Evolutionary conservation across 139 green algal species (phyloP).

Genomic region (Volvox africanus): DNA sequence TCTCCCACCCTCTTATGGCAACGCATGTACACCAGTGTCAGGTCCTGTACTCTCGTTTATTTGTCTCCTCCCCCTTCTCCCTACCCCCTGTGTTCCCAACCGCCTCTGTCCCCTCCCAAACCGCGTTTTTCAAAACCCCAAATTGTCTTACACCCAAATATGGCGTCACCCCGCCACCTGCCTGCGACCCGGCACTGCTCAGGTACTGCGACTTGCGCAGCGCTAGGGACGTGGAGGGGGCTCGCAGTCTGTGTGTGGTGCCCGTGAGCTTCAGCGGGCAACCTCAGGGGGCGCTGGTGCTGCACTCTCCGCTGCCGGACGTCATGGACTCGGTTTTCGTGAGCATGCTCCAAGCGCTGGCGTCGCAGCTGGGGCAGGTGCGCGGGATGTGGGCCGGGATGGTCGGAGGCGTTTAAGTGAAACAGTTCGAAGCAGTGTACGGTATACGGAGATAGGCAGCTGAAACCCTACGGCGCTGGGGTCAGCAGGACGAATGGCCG

Average conservation of each 20-base stretch:
- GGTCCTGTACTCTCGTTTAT: too few species aligned
- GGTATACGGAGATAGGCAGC: too few species aligned
- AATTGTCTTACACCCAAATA: too few species aligned
- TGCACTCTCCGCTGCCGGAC: conserved; percentile 30
- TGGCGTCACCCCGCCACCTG: too few species aligned
- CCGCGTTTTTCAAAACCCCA: too few species aligned
- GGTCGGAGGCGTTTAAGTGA: not conserved
- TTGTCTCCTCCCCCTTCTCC: not conserved
- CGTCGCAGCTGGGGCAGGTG: conserved; percentile 43
- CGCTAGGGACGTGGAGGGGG: conserved; percentile 36
- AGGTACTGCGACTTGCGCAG: conserved; percentile 32
- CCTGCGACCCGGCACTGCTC: too few species aligned
- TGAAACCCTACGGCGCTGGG: too few species aligned
- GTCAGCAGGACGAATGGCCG: too few species aligned
- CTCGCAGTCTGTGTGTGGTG: conserved; percentile 25
- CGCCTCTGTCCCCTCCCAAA: not conserved
- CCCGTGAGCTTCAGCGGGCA: conserved; percentile 30
- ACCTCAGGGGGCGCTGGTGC: conserved; percentile 24
- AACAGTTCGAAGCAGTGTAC: too few species aligned
- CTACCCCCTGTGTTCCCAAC: too few species aligned
- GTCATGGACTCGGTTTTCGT: conserved; percentile 28
- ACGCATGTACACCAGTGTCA: too few species aligned
- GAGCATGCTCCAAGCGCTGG: conserved; percentile 16
- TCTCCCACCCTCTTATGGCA: not conserved
- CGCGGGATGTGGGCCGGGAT: not conserved